phyloP scores from a whole-genome alignment of 768 basidiomycete species.

The Leucosporidium yakuticum region DNA sequence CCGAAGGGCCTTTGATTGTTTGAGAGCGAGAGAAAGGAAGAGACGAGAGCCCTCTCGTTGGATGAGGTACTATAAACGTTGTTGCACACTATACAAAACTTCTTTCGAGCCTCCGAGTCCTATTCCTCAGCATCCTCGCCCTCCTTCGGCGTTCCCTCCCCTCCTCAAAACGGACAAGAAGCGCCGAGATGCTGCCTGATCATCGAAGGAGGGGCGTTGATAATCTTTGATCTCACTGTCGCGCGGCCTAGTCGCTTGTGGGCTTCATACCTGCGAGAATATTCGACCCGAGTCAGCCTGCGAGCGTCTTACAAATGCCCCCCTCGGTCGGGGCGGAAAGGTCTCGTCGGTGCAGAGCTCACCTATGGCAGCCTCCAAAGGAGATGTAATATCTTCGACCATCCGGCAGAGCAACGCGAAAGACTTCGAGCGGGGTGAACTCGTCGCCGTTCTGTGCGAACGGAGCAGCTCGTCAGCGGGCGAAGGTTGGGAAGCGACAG shows the following conservation, averaged over 20 bases:
- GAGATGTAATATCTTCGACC: constrained; percentile 41
- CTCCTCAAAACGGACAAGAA: constrained; percentile 41
- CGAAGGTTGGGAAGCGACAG: not conserved
- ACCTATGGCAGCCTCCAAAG: constrained; percentile 45
- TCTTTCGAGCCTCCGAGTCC: no score
- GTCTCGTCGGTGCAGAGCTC: not conserved
- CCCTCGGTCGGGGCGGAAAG: not conserved
- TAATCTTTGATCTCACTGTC: constrained; percentile 42
- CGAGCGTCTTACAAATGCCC: not conserved
- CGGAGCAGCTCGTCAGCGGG: not conserved
- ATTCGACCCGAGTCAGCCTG: not conserved
- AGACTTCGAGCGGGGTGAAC: constrained; percentile 45
- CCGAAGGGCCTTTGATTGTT: no score
- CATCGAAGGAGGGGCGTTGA: constrained; percentile 42
- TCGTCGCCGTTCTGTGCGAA: constrained; percentile 40
- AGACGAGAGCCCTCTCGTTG: no score
- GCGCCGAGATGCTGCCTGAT: constrained; percentile 43
- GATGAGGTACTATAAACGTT: no score
- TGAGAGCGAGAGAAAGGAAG: no score
- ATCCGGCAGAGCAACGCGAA: constrained; percentile 38
- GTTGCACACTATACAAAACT: no score
- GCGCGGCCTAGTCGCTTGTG: constrained; percentile 41
- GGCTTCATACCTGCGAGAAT: constrained; percentile 41
- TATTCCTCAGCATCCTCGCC: no score
- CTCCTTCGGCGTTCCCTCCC: no score